These are phyloP conservation scores for Rubus parviflorus DNA, from an alignment of 306 rosid genomes.

Conservation along the genomic window DNA sequence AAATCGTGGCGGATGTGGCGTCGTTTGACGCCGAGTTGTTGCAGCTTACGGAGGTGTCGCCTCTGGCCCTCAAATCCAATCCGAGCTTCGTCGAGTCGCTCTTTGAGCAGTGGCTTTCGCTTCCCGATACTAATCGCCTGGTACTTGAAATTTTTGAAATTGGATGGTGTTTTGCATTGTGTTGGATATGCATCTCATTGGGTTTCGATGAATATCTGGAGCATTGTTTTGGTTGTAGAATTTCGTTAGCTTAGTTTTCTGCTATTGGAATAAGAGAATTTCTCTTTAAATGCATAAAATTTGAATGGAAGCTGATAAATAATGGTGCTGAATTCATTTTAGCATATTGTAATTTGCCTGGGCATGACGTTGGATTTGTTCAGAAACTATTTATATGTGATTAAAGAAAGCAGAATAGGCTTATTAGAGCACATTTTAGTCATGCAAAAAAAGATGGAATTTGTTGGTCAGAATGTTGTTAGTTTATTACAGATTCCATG, in stretches of 20 bases:
- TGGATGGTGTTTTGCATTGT: background rate
- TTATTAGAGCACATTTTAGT: background rate
- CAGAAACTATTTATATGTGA: background rate
- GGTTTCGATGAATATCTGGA: background rate
- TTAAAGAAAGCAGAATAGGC: background rate
- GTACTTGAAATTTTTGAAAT: slow-evolving; percentile 33
- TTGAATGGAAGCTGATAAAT: background rate
- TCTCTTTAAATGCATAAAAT: background rate
- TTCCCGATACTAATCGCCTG: slow-evolving; percentile 81
- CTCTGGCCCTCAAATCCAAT: slow-evolving; percentile 78
- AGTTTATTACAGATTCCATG: background rate
- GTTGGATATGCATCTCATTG: background rate
- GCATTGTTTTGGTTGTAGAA: slow-evolving; percentile 15
- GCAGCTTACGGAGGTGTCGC: slow-evolving; percentile 87
- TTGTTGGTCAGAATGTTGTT: background rate
- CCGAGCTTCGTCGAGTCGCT: slow-evolving; percentile 65
- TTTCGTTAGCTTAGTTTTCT: background rate
- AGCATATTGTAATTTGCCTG: background rate
- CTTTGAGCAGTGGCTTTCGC: slow-evolving; percentile 95
- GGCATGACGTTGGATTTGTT: slow-evolving; percentile 1
- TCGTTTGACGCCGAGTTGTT: slow-evolving; percentile 80
- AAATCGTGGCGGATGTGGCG: slow-evolving; percentile 72
- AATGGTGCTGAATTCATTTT: background rate
- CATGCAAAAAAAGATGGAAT: background rate
- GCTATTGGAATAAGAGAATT: background rate